Evolutionary conservation across 179 eudicot genomes (phyloP), one percentile per base, ranked within the genome.

Genomic region (Corrigiola litoralis): DNA sequence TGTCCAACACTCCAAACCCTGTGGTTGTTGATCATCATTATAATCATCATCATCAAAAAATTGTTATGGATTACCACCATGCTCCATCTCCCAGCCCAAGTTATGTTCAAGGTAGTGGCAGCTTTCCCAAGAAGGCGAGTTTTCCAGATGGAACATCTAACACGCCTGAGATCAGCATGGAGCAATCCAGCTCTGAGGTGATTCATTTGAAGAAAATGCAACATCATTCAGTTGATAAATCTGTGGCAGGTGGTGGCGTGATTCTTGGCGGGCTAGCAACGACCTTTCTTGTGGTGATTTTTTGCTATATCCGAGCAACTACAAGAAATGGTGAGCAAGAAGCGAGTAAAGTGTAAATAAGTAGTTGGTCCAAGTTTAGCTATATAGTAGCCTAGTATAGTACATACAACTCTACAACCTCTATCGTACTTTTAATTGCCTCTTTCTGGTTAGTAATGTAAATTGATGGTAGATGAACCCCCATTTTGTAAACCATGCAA

Each of bases 221-320:
- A 23, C 83, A 54, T 5, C 80, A 69, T 29, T 66, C 25, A 2
- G 5, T 72, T 0, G 81, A 82, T 13, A 77, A 73, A 58, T 81
- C 85, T 0, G 53, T 75, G 9, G 77, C 77, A 0, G 86, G 89
- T 11, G 86, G 86, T 0, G 83, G 81, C 9, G 81, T 85, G 36
- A 85, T 85, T 14, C 65, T 82, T 20, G 89, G 81, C n/a, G 84
- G 86, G 7, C 69, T 82, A 58, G 83, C 73, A 18, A 67, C 81
- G 14, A 49, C 79, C 11, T 82, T 82, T 47, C 50, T 78, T 37
- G 73, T 78, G 63, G 71, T 83, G 1, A 60, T 85, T 66, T 42
- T 76, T 24, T 80, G 84, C 36, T 85, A 82, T 61, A 77, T 81
- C 34, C 63, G 79, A 32, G 86, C 84, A 5, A 84, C 89, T n/a